Conservation (phyloP, 345 rosid species). For the Eucalyptus polybractea region DNA sequence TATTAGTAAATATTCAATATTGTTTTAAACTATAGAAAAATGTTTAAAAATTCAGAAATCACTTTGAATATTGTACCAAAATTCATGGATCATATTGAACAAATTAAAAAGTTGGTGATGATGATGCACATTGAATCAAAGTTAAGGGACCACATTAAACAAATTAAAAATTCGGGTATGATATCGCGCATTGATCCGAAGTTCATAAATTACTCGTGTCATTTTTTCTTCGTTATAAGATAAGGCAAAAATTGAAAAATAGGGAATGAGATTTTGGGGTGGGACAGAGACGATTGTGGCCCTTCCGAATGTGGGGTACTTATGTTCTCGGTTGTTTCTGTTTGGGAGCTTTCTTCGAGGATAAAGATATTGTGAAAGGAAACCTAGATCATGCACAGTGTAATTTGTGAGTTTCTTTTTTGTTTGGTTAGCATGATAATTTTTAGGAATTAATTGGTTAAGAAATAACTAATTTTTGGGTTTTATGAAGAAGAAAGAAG, state of each 20-base stretch:
- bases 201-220: neutral
- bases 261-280: neutral
- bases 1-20: neutral
- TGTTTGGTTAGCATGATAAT: neutral
- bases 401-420: neutral
- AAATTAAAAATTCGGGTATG: neutral
- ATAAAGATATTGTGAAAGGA: neutral
- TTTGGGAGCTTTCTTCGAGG: neutral
- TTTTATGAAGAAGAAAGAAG: neutral
- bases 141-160: neutral
- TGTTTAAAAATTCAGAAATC: neutral
- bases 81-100: neutral
- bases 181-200: neutral
- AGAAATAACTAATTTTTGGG: neutral
- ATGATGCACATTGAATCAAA: neutral
- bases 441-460: neutral
- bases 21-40: neutral
- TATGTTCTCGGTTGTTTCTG: neutral
- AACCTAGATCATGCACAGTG: neutral
- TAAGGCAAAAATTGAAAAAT: neutral
- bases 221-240: too few species aligned
- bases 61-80: fast-evolving
- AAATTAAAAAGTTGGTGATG: neutral
- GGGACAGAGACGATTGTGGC: too few species aligned
- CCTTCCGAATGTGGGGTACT: neutral